These are phyloP conservation scores for Claviceps citrina DNA, from an alignment of 2,329 filamentous ascomycete genomes.

Conservation along the genomic window DNA sequence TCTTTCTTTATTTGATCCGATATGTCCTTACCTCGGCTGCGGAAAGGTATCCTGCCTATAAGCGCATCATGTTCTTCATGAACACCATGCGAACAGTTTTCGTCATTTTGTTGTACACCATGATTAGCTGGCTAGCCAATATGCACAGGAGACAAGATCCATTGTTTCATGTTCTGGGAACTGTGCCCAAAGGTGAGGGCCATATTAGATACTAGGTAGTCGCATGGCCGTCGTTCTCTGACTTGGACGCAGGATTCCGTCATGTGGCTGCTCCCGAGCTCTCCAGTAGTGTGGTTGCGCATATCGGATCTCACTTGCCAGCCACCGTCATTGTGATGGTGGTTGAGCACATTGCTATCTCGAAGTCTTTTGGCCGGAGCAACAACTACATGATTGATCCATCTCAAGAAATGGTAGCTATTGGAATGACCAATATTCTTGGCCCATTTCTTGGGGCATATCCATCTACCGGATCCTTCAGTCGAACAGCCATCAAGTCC, in stretches of 20 bases:
- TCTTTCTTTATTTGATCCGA: constrained; percentile 64
- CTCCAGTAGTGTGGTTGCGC: constrained; percentile 46
- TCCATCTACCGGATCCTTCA: constrained; percentile 89
- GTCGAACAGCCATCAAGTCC: constrained; percentile 88
- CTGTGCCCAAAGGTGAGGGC: constrained; percentile 51
- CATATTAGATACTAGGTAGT: no score
- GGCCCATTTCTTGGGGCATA: constrained; percentile 87
- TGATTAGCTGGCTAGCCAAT: constrained; percentile 80
- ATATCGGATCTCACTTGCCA: constrained; percentile 60
- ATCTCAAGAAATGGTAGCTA: constrained; percentile 89
- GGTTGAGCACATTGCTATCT: constrained; percentile 93
- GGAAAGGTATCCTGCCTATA: constrained; percentile 50
- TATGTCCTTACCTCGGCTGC: constrained; percentile 47
- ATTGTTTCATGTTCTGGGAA: constrained; percentile 57
- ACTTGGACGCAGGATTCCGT: constrained; percentile 46
- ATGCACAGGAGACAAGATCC: constrained; percentile 47
- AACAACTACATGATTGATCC: constrained; percentile 96
- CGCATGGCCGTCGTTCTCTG: neutral
- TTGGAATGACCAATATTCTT: constrained; percentile 77
- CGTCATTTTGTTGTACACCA: constrained; percentile 79
- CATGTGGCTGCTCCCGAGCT: constrained; percentile 60
- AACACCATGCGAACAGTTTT: constrained; percentile 82
- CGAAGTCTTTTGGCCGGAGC: constrained; percentile 87
- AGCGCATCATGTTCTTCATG: constrained; percentile 76
- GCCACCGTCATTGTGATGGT: constrained; percentile 84